A percentile compares a stretch with the other conserved stretches of the same genome.
phyloP scores from a whole-genome alignment of 2,329 filamentous ascomycete species.

The Neonectria faginata region DNA sequence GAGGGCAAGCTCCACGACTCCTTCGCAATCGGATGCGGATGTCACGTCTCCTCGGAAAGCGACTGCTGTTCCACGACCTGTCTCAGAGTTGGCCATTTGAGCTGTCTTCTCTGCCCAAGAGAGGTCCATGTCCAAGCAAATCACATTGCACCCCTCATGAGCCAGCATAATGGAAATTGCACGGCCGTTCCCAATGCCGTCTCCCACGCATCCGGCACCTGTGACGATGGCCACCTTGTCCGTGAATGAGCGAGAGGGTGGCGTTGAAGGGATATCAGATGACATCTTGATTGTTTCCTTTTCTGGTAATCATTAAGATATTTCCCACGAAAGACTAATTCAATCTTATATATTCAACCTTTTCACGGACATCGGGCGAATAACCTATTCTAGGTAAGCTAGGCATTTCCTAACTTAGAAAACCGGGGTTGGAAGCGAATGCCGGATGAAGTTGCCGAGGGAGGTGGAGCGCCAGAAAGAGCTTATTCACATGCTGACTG shows the following conservation, averaged over 20 bases:
- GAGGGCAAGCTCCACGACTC: slow-evolving; percentile 56
- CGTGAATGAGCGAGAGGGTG: slow-evolving; percentile 31
- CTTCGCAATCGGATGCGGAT: slow-evolving; percentile 61
- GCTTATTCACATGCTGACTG: neutral
- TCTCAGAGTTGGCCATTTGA: slow-evolving; percentile 60
- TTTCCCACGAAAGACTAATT: neutral
- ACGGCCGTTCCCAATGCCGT: slow-evolving; percentile 71
- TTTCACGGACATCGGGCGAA: neutral
- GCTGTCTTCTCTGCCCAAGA: slow-evolving; percentile 64
- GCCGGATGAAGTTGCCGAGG: neutral
- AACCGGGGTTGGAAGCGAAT: neutral
- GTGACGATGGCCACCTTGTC: slow-evolving; percentile 65
- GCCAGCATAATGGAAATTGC: slow-evolving; percentile 70
- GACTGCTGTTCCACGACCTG: slow-evolving; percentile 53
- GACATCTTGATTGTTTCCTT: slow-evolving; percentile 15
- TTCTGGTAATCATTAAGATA: neutral
- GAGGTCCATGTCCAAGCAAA: slow-evolving; percentile 67
- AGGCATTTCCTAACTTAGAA: neutral
- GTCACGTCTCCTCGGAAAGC: slow-evolving; percentile 67
- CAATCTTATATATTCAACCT: neutral
- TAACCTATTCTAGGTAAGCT: neutral
- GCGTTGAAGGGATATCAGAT: slow-evolving; percentile 18
- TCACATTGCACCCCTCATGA: slow-evolving; percentile 66
- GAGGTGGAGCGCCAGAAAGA: neutral
- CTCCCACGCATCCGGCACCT: slow-evolving; percentile 68